Conservation (phyloP, 306 rosid genomes). For the Corylus avellana region DNA sequence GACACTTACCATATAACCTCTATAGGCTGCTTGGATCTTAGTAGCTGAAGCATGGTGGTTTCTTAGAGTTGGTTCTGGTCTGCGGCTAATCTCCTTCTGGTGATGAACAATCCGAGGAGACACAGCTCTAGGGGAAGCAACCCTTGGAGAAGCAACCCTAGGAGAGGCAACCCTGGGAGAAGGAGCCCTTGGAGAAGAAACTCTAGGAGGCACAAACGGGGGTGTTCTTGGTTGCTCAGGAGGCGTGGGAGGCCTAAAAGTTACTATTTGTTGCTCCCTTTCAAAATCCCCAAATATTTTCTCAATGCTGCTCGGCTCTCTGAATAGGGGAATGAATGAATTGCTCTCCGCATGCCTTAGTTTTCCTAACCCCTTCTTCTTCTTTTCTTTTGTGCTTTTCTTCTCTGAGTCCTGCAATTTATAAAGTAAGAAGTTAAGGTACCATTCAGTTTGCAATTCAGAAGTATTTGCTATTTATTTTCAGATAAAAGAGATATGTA, state of each 20-base stretch:
- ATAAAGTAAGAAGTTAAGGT: conserved; percentile 1
- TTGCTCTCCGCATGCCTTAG: conserved; percentile 75
- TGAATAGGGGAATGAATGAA: conserved; percentile 84
- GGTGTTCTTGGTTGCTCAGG: conserved; percentile 68
- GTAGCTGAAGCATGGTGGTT: conserved; percentile 85
- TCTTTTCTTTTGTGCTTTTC: conserved; percentile 69
- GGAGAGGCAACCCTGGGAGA: conserved; percentile 58
- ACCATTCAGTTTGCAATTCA: conserved; percentile 10
- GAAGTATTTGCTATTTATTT: not conserved
- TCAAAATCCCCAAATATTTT: conserved; percentile 93
- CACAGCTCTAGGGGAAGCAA: conserved; percentile 54
- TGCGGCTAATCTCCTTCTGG: conserved; percentile 53
- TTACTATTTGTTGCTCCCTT: conserved; percentile 76
- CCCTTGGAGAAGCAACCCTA: conserved; percentile 35
- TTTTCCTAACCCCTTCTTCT: conserved; percentile 77
- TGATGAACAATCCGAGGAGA: conserved; percentile 55
- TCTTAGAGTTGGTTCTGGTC: conserved; percentile 80
- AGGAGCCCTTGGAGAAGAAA: conserved; percentile 45
- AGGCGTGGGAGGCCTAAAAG: conserved; percentile 63
- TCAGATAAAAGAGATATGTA: not conserved
- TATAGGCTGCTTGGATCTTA: conserved; percentile 80
- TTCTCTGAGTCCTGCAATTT: conserved; percentile 69
- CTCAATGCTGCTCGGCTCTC: conserved; percentile 96
- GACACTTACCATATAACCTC: conserved; percentile 81
- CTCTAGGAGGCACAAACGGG: conserved; percentile 60